Conservation (phyloP, 2,329 filamentous ascomycete genomes). For the Didymella exigua region DNA sequence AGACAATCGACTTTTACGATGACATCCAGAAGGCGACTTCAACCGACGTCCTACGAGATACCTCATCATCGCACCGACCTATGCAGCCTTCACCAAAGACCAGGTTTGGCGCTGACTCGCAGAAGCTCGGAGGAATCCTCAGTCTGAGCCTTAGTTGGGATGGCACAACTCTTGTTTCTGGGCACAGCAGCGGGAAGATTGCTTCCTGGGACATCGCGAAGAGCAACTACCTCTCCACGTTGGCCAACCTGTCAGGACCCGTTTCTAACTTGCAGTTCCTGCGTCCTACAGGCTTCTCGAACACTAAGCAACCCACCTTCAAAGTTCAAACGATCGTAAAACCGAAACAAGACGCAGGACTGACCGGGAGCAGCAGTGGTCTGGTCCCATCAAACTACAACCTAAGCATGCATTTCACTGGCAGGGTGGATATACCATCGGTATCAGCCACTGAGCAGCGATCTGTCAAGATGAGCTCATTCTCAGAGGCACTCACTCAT, state of each 20-base stretch:
- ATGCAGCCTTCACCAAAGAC: slow-evolving; percentile 49
- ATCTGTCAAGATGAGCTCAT: slow-evolving; percentile 30
- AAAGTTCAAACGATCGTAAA: slow-evolving; percentile 72
- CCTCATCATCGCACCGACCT: slow-evolving; percentile 62
- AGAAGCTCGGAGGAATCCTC: slow-evolving; percentile 68
- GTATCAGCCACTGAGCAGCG: slow-evolving; percentile 39
- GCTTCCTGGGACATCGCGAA: slow-evolving; percentile 80
- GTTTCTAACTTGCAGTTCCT: slow-evolving; percentile 83
- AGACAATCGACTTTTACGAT: slow-evolving; percentile 76
- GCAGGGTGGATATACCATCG: slow-evolving; percentile 30
- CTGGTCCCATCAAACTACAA: slow-evolving; percentile 64
- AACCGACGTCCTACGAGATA: slow-evolving; percentile 52
- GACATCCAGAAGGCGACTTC: slow-evolving; percentile 50
- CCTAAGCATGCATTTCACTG: slow-evolving; percentile 67
- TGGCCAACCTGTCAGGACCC: slow-evolving; percentile 76
- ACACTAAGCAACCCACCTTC: slow-evolving; percentile 49
- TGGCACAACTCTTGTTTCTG: slow-evolving; percentile 77
- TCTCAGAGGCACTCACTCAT: slow-evolving; percentile 51
- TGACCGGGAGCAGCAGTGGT: slow-evolving; percentile 39
- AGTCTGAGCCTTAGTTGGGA: slow-evolving; percentile 81
- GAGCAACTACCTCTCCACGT: slow-evolving; percentile 68
- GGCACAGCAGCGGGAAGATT: slow-evolving; percentile 79
- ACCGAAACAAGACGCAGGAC: slow-evolving; percentile 70
- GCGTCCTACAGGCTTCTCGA: slow-evolving; percentile 60
- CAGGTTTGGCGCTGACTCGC: slow-evolving; percentile 59